Conservation (phyloP, 768 basidiomycete genomes). For the Panaeolus cyanescens region DNA sequence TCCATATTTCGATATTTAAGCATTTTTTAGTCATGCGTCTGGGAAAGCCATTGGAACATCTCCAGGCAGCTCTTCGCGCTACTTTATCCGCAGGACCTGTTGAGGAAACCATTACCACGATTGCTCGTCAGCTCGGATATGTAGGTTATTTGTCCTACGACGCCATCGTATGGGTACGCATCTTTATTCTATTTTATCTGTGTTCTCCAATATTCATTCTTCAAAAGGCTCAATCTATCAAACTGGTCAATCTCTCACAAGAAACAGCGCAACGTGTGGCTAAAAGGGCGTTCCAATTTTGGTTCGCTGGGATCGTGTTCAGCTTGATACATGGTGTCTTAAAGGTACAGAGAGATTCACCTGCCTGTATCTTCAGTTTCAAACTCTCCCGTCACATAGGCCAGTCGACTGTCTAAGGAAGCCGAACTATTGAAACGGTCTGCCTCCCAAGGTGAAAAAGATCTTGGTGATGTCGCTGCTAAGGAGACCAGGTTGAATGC, state of each 20-base stretch:
- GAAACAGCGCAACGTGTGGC: slow-evolving; percentile 60
- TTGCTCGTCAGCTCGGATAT: slow-evolving; percentile 85
- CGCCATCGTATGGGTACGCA: slow-evolving; percentile 79
- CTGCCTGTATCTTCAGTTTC: neutral
- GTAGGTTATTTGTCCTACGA: slow-evolving; percentile 88
- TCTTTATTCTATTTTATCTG: neutral
- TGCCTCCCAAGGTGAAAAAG: slow-evolving; percentile 61
- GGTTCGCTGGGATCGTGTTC: slow-evolving; percentile 85
- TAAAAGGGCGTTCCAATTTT: slow-evolving; percentile 78
- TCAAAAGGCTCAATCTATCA: slow-evolving; percentile 63
- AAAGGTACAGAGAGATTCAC: slow-evolving; percentile 47
- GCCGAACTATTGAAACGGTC: slow-evolving; percentile 49
- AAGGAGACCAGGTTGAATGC: slow-evolving; percentile 65
- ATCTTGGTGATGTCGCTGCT: slow-evolving; percentile 63
- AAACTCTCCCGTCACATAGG: slow-evolving; percentile 36
- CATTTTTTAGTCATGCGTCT: slow-evolving; percentile 77
- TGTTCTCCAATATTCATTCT: neutral
- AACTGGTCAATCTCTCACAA: slow-evolving; percentile 62
- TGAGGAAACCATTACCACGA: slow-evolving; percentile 74
- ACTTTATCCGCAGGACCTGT: slow-evolving; percentile 54
- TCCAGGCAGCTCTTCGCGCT: slow-evolving; percentile 85
- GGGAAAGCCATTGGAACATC: slow-evolving; percentile 91
- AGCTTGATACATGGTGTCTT: slow-evolving; percentile 71
- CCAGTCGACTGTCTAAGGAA: slow-evolving; percentile 62
- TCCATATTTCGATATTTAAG: neutral